Evolutionary conservation across 139 green algal species (phyloP).

Genomic region (Yamagishiella unicocca): DNA sequence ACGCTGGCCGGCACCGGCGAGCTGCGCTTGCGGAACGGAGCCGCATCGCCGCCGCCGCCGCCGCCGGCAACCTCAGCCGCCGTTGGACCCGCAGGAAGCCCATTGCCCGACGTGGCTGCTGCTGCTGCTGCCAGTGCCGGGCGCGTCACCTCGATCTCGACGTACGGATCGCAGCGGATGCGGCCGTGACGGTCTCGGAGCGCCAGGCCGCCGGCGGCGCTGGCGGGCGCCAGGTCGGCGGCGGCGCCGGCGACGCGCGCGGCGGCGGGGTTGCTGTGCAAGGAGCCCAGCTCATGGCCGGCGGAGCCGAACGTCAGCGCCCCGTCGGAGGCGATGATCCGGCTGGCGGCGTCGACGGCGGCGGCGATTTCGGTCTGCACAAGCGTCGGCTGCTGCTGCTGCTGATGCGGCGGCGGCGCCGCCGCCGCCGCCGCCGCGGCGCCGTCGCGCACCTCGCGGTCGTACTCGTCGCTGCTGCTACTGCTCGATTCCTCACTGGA

Average conservation of each 20-base stretch:
- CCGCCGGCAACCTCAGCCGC: neutral
- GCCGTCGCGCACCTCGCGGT: neutral
- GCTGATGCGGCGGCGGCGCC: neutral
- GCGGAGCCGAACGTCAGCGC: slow-evolving; percentile 12
- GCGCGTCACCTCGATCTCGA: neutral
- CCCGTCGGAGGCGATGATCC: slow-evolving; percentile 12
- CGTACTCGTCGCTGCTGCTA: neutral
- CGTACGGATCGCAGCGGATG: slow-evolving; percentile 32
- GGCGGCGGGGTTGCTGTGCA: slow-evolving; percentile 18
- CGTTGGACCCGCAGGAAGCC: too few relatives aligned
- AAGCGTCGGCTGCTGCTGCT: too few relatives aligned
- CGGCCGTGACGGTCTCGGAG: slow-evolving; percentile 17
- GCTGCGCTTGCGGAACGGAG: neutral
- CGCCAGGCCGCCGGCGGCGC: neutral
- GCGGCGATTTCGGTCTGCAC: neutral
- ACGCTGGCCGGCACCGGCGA: neutral
- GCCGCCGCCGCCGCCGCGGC: neutral
- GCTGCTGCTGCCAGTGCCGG: neutral
- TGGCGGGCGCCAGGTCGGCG: neutral
- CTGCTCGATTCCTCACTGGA: neutral
- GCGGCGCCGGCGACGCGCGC: slow-evolving; percentile 12
- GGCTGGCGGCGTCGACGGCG: neutral
- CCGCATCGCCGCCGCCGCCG: neutral
- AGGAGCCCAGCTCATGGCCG: neutral
- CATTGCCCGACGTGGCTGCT: neutral